Evolutionary conservation across 495 filamentous ascomycete genomes (phyloP), one percentile per base, ranked within the genome.

Genomic region (Aspergillus steynii): DNA sequence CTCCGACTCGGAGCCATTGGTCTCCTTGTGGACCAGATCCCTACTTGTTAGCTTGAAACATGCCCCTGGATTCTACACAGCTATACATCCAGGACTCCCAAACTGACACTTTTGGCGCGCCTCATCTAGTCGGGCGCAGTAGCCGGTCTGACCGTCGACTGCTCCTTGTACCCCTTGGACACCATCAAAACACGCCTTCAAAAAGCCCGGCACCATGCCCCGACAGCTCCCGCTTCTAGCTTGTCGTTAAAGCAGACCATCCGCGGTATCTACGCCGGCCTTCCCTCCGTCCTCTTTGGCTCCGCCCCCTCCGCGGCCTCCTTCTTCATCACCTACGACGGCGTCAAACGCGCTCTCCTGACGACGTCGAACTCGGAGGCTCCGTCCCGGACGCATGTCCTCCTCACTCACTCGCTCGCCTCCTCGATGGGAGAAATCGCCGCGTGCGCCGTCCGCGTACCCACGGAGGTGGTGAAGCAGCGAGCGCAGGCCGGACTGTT

Each of bases 241-340:
- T 56, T 76, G n/a, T 74, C 76, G 47, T 70, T 79, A 5, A 71
- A 72, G 37, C 76, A 79, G 62, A 76, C 78, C 32, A 86, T 97
- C 66, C 95, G 95, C 57, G 88, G 88, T 10, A 75, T 86, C 47
- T 89, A 88, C 32, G 88, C 87, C 53, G 85, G 83, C 32, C 74
- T 90, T 28, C 84, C 89, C 6, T 86, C 86, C 31, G 77, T 90
- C n/a, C 68, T 84, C 50, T 83, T 88, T 55, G 90, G 90, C 48
- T 96, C 92, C 42, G 96, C 96, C 0, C 95, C 95, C 5, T 93
- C 92, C n/a, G 95, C 95, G 5, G 94, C 95, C 48, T 91, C 96
- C 64, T 99, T 99, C 85, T 99, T 99, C 85, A 90, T 92, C 71
- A 96, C 93, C 59, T 99, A 99, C 78, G 95, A 99, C 71, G 78